A percentile compares a stretch with the other conserved stretches of the same genome.
phyloP scores from a whole-genome alignment of 371 early-diverging fungal genomes.

The Phascolomyces articulosus region DNA sequence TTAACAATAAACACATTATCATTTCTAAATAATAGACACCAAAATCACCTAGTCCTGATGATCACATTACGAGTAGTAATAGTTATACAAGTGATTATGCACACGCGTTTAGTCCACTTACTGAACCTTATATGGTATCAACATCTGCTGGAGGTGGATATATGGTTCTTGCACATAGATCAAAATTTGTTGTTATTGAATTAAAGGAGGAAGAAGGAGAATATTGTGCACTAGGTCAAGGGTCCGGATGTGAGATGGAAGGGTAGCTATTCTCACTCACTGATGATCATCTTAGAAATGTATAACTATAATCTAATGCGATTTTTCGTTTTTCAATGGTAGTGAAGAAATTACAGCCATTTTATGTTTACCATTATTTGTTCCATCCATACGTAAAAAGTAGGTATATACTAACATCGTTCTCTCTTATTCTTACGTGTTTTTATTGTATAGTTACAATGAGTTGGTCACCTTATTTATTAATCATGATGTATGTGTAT shows the following conservation, averaged over 20 bases:
- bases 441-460: neutral
- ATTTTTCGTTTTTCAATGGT: neutral
- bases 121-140: conserved; percentile 35
- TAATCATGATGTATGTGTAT: too few relatives aligned
- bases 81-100: conserved; percentile 7
- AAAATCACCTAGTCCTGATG: neutral
- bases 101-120: conserved; percentile 20
- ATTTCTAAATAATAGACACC: conserved; percentile 5
- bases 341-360: conserved; percentile 62
- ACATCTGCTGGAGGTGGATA: conserved; percentile 40
- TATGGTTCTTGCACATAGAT: conserved; percentile 43
- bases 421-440: neutral
- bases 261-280: too few relatives aligned
- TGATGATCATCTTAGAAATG: too few relatives aligned
- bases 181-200: conserved; percentile 46
- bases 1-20: too few relatives aligned
- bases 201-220: conserved; percentile 43
- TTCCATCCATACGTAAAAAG: conserved; percentile 58
- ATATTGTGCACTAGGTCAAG: conserved; percentile 56
- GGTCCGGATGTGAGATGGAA: conserved; percentile 50
- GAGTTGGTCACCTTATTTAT: neutral
- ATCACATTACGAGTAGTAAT: neutral
- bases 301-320: neutral
- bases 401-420: conserved; percentile 15
- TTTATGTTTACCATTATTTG: conserved; percentile 59